Conservation (phyloP, 257 asterid species). For the Capsicum rhomboideum region DNA sequence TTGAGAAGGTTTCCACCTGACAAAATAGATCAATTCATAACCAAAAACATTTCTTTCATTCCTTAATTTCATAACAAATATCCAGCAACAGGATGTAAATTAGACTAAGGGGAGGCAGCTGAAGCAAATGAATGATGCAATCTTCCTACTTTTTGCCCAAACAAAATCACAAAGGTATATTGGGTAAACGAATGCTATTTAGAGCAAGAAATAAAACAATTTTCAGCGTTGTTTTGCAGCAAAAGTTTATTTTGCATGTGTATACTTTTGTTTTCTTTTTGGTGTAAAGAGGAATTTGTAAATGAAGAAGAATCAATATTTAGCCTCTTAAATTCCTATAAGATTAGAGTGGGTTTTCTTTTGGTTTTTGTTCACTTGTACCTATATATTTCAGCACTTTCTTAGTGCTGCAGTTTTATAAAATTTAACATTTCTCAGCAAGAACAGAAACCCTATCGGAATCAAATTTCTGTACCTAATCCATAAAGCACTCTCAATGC, state of each 20-base stretch:
- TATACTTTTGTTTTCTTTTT: not conserved
- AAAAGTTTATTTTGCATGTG: not conserved
- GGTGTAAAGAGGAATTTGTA: not conserved
- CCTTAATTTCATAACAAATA: not conserved
- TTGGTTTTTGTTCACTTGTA: not conserved
- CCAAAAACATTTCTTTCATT: not conserved
- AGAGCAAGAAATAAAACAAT: not conserved
- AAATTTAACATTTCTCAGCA: not conserved
- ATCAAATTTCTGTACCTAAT: not conserved
- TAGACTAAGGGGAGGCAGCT: not conserved
- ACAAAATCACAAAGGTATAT: not conserved
- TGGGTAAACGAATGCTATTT: not conserved
- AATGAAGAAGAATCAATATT: not conserved
- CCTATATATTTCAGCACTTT: not conserved
- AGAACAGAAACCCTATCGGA: not conserved
- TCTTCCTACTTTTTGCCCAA: not conserved
- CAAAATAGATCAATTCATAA: not conserved
- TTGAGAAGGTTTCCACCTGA: conserved; percentile 6
- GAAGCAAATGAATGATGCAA: not conserved
- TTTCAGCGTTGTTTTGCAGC: not conserved
- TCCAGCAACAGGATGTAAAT: not conserved
- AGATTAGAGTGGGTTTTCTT: not conserved
- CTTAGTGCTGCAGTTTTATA: not conserved
- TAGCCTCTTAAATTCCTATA: not conserved
- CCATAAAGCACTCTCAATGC: not conserved